These are phyloP conservation scores for Picea sitchensis DNA, from an alignment of 75 land plant genomes.

Conservation along the genomic window DNA sequence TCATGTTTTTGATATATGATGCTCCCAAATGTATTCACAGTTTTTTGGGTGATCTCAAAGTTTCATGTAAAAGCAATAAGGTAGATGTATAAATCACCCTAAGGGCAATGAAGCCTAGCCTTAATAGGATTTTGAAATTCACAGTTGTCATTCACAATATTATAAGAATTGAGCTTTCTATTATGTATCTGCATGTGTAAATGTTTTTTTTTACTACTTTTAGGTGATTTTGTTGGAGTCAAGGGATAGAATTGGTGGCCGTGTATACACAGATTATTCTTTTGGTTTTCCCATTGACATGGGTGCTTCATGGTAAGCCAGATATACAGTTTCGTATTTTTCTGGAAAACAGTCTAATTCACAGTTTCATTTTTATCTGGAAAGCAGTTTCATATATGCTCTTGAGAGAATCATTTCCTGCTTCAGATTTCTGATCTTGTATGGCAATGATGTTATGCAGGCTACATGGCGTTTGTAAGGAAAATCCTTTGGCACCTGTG, in stretches of 20 bases:
- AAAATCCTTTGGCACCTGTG: constrained; percentile 47
- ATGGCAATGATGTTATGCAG: constrained; percentile 14
- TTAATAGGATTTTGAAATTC: too few species aligned
- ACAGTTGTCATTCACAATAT: too few species aligned
- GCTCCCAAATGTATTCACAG: background rate
- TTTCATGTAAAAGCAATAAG: too few species aligned
- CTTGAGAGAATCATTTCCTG: too few species aligned
- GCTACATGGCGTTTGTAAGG: constrained; percentile 46
- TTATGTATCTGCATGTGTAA: too few species aligned
- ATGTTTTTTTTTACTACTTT: background rate
- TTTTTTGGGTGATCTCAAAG: too few species aligned
- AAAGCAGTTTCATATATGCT: too few species aligned
- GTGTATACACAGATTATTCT: constrained; percentile 41
- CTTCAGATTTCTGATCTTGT: background rate
- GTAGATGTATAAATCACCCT: too few species aligned
- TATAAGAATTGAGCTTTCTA: too few species aligned
- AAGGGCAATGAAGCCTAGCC: too few species aligned
- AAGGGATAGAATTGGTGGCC: constrained; percentile 49
- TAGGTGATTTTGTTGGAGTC: constrained; percentile 51
- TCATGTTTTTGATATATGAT: background rate
- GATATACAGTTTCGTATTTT: background rate
- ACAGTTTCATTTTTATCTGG: too few species aligned
- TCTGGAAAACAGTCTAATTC: too few species aligned
- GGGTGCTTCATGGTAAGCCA: constrained; percentile 47
- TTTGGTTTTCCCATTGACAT: constrained; percentile 58